A percentile compares a stretch with the other conserved stretches of the same genome.
Evolutionary conservation across 495 filamentous ascomycete genomes (phyloP).

Genomic region (Clohesyomyces aquaticus): DNA sequence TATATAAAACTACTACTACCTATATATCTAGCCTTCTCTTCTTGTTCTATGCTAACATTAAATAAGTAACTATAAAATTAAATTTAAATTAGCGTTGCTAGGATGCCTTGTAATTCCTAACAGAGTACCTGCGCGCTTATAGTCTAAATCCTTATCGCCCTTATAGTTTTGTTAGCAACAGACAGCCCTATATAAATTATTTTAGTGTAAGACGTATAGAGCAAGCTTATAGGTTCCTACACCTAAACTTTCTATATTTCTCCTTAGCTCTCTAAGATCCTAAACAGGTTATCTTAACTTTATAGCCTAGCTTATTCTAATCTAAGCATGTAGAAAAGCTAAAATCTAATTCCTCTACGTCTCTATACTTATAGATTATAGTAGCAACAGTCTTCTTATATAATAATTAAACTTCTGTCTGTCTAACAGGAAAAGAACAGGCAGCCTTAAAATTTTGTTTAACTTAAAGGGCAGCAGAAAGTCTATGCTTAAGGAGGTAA

Average conservation of each 20-base stretch:
- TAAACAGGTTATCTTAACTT: slow-evolving; percentile 8
- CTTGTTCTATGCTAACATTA: not conserved
- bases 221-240: slow-evolving; percentile 4
- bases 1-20: slow-evolving; percentile 8
- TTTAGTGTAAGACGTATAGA: slow-evolving; percentile 7
- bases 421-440: slow-evolving; percentile 12
- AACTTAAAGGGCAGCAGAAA: slow-evolving; percentile 5
- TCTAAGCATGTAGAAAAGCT: slow-evolving; percentile 8
- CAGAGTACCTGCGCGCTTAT: not conserved
- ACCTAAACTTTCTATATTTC: slow-evolving; percentile 6
- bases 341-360: slow-evolving; percentile 15
- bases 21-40: slow-evolving; percentile 6
- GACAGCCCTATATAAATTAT: not conserved
- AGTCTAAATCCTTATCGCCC: slow-evolving; percentile 1
- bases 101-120: not conserved
- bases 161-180: slow-evolving; percentile 4
- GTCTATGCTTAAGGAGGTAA: slow-evolving; percentile 18
- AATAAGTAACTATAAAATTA: slow-evolving; percentile 6
- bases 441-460: slow-evolving; percentile 7
- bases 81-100: slow-evolving; percentile 8
- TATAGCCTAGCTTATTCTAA: slow-evolving; percentile 6
- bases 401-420: slow-evolving; percentile 16
- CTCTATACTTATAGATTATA: slow-evolving; percentile 15
- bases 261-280: slow-evolving; percentile 9
- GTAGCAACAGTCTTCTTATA: slow-evolving; percentile 14